phyloP scores from a whole-genome alignment of 2,329 filamentous ascomycete genomes.

The Aspergillus sp. region DNA sequence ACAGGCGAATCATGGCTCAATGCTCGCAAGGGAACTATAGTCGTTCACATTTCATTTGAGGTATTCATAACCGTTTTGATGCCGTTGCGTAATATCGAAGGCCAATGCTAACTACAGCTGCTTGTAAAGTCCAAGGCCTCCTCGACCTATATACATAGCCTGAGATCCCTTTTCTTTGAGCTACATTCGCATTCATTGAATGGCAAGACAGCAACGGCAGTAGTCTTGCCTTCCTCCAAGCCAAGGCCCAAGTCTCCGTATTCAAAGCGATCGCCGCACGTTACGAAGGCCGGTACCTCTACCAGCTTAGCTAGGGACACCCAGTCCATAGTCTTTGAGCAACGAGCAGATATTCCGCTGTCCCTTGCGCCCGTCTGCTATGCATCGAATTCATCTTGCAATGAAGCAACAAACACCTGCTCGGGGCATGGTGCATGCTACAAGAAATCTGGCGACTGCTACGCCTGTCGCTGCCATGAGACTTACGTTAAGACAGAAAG shows the following conservation, averaged over 20 bases:
- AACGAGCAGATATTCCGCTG: conserved; percentile 31
- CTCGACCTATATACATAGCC: conserved; percentile 34
- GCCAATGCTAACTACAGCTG: conserved; percentile 18
- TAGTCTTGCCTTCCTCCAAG: conserved; percentile 50
- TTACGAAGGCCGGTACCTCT: conserved; percentile 1
- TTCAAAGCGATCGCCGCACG: not conserved
- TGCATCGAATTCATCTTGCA: conserved; percentile 66
- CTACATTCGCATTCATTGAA: conserved; percentile 50
- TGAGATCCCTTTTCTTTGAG: conserved; percentile 48
- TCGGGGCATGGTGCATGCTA: conserved; percentile 77
- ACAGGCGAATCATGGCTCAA: conserved; percentile 30
- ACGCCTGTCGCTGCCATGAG: conserved; percentile 70
- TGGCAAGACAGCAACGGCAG: conserved; percentile 56
- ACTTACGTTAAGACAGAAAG: conserved; percentile 52
- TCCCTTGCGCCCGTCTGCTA: conserved; percentile 74
- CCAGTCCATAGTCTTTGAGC: not conserved
- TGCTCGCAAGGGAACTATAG: conserved; percentile 22
- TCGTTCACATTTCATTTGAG: conserved; percentile 34
- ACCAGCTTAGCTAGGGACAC: not conserved
- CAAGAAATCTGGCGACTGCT: conserved; percentile 72
- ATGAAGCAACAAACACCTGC: conserved; percentile 71
- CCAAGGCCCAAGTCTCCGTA: not conserved
- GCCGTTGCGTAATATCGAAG: conserved; percentile 10
- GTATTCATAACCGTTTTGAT: conserved; percentile 18
- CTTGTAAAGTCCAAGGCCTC: conserved; percentile 11